Base-by-base conservation (phyloP, 345 rosid genomes). In the Lenwebbia sp. region DNA sequence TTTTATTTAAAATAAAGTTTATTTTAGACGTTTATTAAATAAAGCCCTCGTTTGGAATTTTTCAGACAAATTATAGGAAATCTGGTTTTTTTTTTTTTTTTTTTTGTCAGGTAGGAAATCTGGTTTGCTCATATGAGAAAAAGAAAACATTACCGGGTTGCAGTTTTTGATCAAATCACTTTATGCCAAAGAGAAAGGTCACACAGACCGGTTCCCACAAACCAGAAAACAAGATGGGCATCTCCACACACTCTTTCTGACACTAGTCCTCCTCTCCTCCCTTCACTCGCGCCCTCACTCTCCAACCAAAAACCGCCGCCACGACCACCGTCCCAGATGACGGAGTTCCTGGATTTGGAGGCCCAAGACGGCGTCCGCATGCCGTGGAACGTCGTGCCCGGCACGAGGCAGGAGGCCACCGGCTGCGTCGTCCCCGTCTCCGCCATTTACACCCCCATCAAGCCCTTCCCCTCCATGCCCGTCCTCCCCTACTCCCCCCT, bases 401-500 rank as follows among this genome's bases (percentile, higher is more conserved):
- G 85, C 33, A 82, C 93, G 54, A 95, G 91, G 90, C 96, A 90
- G 83, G 95, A 95, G 86, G 90, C 96, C 3, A 83, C 88, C 82
- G 92, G 92, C 88, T 94, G 98, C 70, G 95, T 96, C 41, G 88
- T 96, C 56, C 99, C 99, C 57, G 94, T 97, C 52, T 94, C 98
- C 57, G 96, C 93, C 83, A 90, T 97, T 86, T 97, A 96, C 92
- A 93, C 96, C 78, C 98, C 98, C 14, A 90, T 95, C 88, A 96
- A 91, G 90, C 90, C 89, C 83, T 93, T 93, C 85, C 92, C 96
- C 10, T 85, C 86, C 85, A 88, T 94, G 84, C 92, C 96, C 25
- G 89, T 93, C 57, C 94, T 97, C 33, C 94, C 98, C 60, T 94
- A 96, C 91, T 76, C 95, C 85, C 99, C 99, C 28, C 99, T 96